These are phyloP conservation scores for Forsythia viridissima DNA, from an alignment of 257 asterid species.

Conservation along the genomic window DNA sequence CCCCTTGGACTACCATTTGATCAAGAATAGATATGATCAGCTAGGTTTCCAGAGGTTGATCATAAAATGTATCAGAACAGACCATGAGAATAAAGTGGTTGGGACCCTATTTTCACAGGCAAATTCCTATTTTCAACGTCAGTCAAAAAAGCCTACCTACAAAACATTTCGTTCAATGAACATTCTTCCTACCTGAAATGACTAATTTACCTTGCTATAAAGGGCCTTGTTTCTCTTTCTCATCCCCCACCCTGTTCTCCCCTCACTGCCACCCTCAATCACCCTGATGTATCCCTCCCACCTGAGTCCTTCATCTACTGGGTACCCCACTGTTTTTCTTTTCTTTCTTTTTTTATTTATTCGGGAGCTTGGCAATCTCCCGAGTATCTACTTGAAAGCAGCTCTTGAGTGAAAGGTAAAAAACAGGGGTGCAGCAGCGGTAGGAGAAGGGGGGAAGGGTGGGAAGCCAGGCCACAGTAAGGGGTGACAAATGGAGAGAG, in stretches of 20 bases:
- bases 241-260: background rate
- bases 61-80: background rate
- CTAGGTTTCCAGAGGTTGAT: background rate
- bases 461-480: background rate
- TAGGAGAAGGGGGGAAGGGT: background rate
- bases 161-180: background rate
- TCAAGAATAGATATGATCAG: background rate
- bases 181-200: background rate
- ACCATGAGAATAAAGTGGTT: background rate
- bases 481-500: background rate
- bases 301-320: background rate
- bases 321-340: background rate
- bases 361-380: background rate
- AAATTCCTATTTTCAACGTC: background rate
- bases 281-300: background rate
- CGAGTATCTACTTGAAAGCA: background rate
- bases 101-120: background rate
- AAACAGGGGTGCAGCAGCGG: background rate
- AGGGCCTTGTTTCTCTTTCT: background rate
- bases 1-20: background rate
- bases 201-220: background rate
- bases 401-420: background rate
- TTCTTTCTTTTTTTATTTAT: background rate
- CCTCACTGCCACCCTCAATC: background rate
- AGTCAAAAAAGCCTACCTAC: background rate